A percentile compares a stretch with the other conserved stretches of the same genome.
Evolutionary conservation across 2,329 filamentous ascomycete species (phyloP).

Genomic region (Penicillium sp.): DNA sequence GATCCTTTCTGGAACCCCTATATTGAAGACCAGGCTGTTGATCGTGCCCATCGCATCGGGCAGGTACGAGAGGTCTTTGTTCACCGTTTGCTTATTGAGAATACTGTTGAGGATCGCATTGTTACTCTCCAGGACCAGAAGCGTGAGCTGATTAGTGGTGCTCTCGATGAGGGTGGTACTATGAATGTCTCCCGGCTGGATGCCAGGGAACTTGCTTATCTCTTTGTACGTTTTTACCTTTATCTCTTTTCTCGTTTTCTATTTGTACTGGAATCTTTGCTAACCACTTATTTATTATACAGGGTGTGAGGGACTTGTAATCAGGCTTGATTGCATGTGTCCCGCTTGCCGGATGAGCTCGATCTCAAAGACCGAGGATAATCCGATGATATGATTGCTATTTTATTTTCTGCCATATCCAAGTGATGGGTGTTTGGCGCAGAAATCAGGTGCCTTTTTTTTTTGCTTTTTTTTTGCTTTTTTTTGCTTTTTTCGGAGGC

Average conservation of each 20-base stretch:
- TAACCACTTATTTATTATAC: slow-evolving; percentile 4
- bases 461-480: neutral
- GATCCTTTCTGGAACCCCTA: slow-evolving; percentile 96
- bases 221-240: slow-evolving; percentile 55
- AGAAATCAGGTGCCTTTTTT: neutral
- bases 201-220: slow-evolving; percentile 65
- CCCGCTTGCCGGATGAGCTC: neutral
- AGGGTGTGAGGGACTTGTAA: slow-evolving; percentile 24
- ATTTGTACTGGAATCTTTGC: neutral
- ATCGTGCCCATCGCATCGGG: slow-evolving; percentile 84
- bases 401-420: neutral
- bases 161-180: slow-evolving; percentile 73
- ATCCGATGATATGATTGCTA: neutral
- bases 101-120: slow-evolving; percentile 87
- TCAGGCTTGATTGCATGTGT: neutral
- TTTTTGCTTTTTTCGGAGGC: neutral
- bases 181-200: slow-evolving; percentile 67
- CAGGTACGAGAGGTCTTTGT: slow-evolving; percentile 73
- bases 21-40: slow-evolving; percentile 88
- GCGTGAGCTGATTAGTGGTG: slow-evolving; percentile 71
- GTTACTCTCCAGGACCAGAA: slow-evolving; percentile 76
- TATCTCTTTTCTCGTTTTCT: neutral
- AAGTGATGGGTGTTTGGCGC: neutral
- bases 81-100: slow-evolving; percentile 72
- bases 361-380: neutral